Base-by-base conservation (phyloP, 305 asterid species). In the Solanum hybrid region DNA sequence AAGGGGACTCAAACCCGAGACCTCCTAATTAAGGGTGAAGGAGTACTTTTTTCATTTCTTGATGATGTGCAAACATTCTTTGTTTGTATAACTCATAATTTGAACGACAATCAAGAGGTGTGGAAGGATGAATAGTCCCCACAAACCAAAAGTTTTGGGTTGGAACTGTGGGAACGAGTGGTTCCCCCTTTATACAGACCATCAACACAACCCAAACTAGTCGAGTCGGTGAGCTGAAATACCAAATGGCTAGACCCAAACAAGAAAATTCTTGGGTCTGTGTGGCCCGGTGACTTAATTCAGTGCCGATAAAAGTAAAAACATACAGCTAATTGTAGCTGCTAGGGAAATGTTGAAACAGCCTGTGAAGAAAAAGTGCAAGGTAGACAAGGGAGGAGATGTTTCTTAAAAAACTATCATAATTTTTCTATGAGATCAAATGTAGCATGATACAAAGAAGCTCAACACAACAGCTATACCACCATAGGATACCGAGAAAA, bases 401-500 rank as follows among this genome's bases (percentile, higher is more conserved):
- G 11, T 56, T 88, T 8, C 84, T 36, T 7, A 77, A 75, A 42
- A 88, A 88, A 90, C 89, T 82, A 91, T 86, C 88, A 90, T 89
- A 84, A 34, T 93, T 93, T 78, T 89, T 91, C 95, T 93, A 90
- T 94, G 93, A 92, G 93, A 94, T 85, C 92, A 90, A 81, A 90
- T 91, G 90, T 92, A 91, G 90, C 97, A 93, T 92, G 91, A 92
- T 94, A 94, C 94, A 95, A 88, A 89, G 93, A 92, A 84, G 86
- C 90, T 91, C 86, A 91, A 89, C 86, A 91, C 32, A 31, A 89
- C 94, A 88, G 87, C 90, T 88, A 88, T 89, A 91, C 88, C 92
- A 91, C 79, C 92, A 89, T 11, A 89, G 89, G 89, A 82, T 37
- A 91, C 90, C 90, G 91, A 91, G 73, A 69, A 87, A 90, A 89